phyloP scores from a whole-genome alignment of 2,329 filamentous ascomycete species.

The Fusarium equiseti region DNA sequence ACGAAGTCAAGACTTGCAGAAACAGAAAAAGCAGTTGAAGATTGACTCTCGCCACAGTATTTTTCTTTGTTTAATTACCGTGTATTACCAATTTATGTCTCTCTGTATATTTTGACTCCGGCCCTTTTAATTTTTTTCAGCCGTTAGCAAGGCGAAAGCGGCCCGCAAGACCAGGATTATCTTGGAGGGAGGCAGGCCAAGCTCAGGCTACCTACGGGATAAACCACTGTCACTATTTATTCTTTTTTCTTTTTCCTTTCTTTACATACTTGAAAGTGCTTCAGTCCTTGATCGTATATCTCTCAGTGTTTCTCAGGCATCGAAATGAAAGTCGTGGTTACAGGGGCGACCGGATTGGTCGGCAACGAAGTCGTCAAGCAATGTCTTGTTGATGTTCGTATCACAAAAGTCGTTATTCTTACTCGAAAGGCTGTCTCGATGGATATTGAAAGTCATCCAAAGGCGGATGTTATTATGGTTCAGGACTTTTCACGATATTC shows the following conservation, averaged over 20 bases:
- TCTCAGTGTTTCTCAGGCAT: neutral
- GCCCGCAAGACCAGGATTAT: conserved; percentile 36
- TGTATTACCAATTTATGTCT: neutral
- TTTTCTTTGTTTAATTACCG: neutral
- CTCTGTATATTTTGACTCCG: conserved; percentile 12
- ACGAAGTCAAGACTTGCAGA: neutral
- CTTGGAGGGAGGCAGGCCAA: neutral
- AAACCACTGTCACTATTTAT: conserved; percentile 13
- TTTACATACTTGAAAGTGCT: neutral
- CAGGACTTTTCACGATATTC: conserved; percentile 67
- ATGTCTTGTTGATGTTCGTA: conserved; percentile 61
- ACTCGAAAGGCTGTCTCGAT: conserved; percentile 61
- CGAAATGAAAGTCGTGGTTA: conserved; percentile 68
- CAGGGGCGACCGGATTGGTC: conserved; percentile 69
- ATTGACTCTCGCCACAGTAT: neutral
- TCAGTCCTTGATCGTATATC: neutral
- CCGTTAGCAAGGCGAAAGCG: conserved; percentile 33
- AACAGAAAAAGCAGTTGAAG: neutral
- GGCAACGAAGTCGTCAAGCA: conserved; percentile 65
- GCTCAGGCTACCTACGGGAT: conserved; percentile 15
- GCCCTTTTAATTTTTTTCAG: conserved; percentile 24
- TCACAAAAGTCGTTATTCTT: conserved; percentile 65
- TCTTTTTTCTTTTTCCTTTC: neutral
- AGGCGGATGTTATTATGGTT: conserved; percentile 63
- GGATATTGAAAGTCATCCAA: conserved; percentile 59